Conservation (phyloP, 1,284 basidiomycete genomes). For the Microbotryum violaceum region DNA sequence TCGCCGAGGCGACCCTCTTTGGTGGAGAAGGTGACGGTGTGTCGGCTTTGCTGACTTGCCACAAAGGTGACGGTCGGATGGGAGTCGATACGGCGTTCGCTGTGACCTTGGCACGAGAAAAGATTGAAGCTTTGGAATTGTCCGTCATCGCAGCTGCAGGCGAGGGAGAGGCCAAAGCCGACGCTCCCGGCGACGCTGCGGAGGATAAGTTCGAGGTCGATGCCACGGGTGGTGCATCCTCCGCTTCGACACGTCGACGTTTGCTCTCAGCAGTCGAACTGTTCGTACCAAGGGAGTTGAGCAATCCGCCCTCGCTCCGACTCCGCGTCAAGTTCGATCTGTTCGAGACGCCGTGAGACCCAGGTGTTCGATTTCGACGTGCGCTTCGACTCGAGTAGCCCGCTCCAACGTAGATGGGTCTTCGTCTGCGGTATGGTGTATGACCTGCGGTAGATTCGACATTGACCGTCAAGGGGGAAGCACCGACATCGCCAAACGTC, state of each 20-base stretch:
- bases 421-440: constrained; percentile 11
- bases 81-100: constrained; percentile 8
- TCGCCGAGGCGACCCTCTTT: neutral
- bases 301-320: constrained; percentile 7
- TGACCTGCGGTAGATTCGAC: neutral
- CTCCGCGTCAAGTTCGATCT: constrained; percentile 1
- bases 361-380: neutral
- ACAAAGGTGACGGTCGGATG: constrained; percentile 19
- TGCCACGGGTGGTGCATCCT: constrained; percentile 5
- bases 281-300: neutral
- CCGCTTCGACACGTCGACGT: constrained; percentile 11
- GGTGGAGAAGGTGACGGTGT: constrained; percentile 14
- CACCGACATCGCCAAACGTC: neutral
- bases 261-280: constrained; percentile 14
- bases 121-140: neutral
- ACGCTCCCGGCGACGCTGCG: neutral
- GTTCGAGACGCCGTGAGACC: neutral
- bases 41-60: constrained; percentile 27
- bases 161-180: neutral
- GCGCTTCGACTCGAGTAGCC: constrained; percentile 22
- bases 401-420: constrained; percentile 28
- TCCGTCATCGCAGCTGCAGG: neutral
- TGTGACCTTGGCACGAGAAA: neutral
- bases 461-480: neutral
- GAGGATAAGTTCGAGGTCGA: constrained; percentile 4